Base-by-base conservation (phyloP, 164 flowering plant genomes). In the Vitis vinifera region DNA sequence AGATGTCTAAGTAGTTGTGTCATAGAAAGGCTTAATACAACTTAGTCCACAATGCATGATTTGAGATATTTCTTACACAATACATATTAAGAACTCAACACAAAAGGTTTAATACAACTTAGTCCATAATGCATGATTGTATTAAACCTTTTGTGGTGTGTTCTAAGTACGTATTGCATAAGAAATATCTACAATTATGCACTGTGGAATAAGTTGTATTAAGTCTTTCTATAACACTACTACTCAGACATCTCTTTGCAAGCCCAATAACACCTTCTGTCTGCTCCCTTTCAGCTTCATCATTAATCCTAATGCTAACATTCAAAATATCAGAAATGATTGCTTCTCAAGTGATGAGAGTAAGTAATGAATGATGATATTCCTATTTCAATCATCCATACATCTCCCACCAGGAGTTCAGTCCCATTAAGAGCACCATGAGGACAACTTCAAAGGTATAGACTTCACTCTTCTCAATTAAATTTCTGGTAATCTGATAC, bases 211-310 rank as follows among this genome's bases (percentile, higher is more conserved):
- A 23, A 23, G 27, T 23, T 23, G 27, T 23, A 23, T 23, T 23
- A 23, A 23, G 67, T 31, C 67, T 50, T 16, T 65, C 31, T 2
- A 50, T 15, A 2, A 55, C 67, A 8, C 55, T 65, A 7, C 30
- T 19, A 23, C 23, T 8, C n/a, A 65, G 8, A 56, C 67, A 65
- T 51, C 9, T 4, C 47, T 23, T 65, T 27, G 67, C 56, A 17
- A 65, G 14, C 31, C 17, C 67, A 9, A 56, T 56, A 65, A 65
- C n/a, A 16, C 2, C 44, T 51, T 51, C 37, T 3, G 51, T 51
- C 56, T 65, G 23, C 17, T 65, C 56, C 67, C n/a, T 65, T 51
- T 65, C 67, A 23, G n/a, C 55, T 19, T 51, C 67, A 51, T 65
- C 44, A 0, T 3, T 23, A 16, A 48, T 52, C 0, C 23, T 15